Conservation (phyloP, 257 asterid species). For the Sherardia arvensis region DNA sequence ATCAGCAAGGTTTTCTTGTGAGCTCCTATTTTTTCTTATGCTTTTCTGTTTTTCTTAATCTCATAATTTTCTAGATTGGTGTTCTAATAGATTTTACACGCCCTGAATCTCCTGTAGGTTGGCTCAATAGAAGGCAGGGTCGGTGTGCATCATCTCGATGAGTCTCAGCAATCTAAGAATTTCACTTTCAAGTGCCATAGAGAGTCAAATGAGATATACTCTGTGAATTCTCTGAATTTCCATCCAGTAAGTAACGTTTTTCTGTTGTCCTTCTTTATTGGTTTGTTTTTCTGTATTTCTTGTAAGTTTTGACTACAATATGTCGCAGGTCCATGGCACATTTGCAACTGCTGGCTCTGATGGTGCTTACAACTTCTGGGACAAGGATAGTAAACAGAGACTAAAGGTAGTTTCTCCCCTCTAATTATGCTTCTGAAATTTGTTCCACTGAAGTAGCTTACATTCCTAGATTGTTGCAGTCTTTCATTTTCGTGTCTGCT, state of each 20-base stretch:
- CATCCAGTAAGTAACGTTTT: conserved; percentile 70
- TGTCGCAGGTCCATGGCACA: conserved; percentile 68
- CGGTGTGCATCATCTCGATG: conserved; percentile 94
- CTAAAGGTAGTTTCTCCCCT: conserved; percentile 61
- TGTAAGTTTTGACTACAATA: conserved; percentile 13
- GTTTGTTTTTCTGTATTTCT: too few relatives aligned
- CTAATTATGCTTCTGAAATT: neutral
- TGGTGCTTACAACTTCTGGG: conserved; percentile 95
- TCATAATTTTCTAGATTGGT: neutral
- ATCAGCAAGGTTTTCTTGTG: conserved; percentile 94
- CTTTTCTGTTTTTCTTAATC: neutral
- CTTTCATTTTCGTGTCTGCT: neutral
- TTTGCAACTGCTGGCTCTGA: conserved; percentile 96
- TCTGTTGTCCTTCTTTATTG: neutral
- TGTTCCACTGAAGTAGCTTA: neutral
- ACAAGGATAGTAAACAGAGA: conserved; percentile 95
- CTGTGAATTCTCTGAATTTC: conserved; percentile 86
- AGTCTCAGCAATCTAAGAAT: conserved; percentile 63
- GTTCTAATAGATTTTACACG: neutral
- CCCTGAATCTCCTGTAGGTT: conserved; percentile 42
- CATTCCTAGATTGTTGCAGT: neutral
- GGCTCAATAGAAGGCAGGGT: conserved; percentile 99
- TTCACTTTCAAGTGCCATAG: conserved; percentile 99
- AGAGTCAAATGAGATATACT: conserved; percentile 72
- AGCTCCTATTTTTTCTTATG: conserved; percentile 16